Percentiles rank a stretch among this genome's conserved stretches.
These are phyloP conservation scores for Drechslerella coelobrocha DNA, from an alignment of 2,329 filamentous ascomycete species.

Conservation along the genomic window DNA sequence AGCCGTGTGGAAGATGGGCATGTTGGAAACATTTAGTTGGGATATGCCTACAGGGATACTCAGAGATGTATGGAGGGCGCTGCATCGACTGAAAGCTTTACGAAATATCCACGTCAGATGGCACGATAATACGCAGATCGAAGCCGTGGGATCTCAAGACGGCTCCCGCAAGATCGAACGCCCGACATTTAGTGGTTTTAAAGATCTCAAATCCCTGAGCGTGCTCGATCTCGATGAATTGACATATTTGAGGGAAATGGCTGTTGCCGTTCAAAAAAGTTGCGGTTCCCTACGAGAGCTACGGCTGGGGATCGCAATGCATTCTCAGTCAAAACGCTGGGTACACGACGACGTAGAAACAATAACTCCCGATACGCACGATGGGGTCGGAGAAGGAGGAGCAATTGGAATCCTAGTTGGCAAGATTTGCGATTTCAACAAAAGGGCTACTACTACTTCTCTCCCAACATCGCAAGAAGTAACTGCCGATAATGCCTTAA, in stretches of 20 bases:
- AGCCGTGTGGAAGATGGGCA: constrained; percentile 80
- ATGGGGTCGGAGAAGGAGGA: constrained; percentile 63
- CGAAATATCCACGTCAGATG: constrained; percentile 80
- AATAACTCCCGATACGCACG: constrained; percentile 40
- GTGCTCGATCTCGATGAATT: constrained; percentile 83
- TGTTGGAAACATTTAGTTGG: constrained; percentile 82
- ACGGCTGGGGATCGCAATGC: constrained; percentile 72
- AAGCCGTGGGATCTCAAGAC: constrained; percentile 59
- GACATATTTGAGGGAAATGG: constrained; percentile 83
- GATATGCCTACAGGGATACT: constrained; percentile 87
- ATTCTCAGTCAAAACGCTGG: constrained; percentile 57
- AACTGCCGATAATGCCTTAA: constrained; percentile 34
- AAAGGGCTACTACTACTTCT: constrained; percentile 29
- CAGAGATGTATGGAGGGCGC: constrained; percentile 79
- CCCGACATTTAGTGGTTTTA: constrained; percentile 79
- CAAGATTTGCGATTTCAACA: constrained; percentile 68
- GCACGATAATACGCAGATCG: constrained; percentile 73
- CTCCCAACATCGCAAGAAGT: constrained; percentile 32
- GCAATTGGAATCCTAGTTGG: constrained; percentile 73
- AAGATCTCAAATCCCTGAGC: constrained; percentile 74
- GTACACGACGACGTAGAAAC: constrained; percentile 51
- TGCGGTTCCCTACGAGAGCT: constrained; percentile 72
- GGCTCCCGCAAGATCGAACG: constrained; percentile 71
- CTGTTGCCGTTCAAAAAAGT: constrained; percentile 75
- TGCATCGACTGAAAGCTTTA: constrained; percentile 69